Percentiles rank a stretch among this genome's conserved stretches.
These are phyloP conservation scores for Penicillium desertorum DNA, from an alignment of 495 filamentous ascomycete species.

Conservation along the genomic window DNA sequence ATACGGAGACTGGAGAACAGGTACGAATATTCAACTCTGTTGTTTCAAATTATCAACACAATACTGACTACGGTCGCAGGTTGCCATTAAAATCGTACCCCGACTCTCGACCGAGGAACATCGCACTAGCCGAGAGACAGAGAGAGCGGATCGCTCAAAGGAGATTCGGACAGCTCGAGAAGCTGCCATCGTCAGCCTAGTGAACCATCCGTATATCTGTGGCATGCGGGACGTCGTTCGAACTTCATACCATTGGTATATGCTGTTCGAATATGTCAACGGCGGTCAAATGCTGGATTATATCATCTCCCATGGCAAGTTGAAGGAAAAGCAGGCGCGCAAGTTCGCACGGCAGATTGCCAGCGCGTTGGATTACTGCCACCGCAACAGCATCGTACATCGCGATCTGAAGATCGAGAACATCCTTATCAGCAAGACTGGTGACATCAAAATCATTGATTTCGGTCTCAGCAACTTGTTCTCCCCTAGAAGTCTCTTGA, in stretches of 20 bases:
- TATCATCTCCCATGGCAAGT: slow-evolving; percentile 95
- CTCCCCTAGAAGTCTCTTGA: slow-evolving; percentile 79
- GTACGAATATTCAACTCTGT: slow-evolving; percentile 41
- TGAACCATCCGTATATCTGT: slow-evolving; percentile 96
- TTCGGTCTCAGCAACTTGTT: slow-evolving; percentile 98
- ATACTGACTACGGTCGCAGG: slow-evolving; percentile 51
- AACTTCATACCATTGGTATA: slow-evolving; percentile 99
- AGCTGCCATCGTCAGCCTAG: slow-evolving; percentile 92
- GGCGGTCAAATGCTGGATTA: slow-evolving; percentile 99
- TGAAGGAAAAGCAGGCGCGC: slow-evolving; percentile 98
- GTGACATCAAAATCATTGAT: slow-evolving; percentile 99
- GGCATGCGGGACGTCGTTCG: slow-evolving; percentile 93
- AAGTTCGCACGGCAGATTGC: slow-evolving; percentile 98
- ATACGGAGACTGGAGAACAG: slow-evolving; percentile 77
- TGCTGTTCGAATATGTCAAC: slow-evolving; percentile 99
- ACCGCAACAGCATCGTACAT: slow-evolving; percentile 98
- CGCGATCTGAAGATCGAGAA: slow-evolving; percentile 99
- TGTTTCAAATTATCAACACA: background rate
- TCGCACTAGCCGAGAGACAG: slow-evolving; percentile 74
- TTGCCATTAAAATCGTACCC: slow-evolving; percentile 98
- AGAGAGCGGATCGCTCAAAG: slow-evolving; percentile 91
- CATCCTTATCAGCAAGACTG: slow-evolving; percentile 98
- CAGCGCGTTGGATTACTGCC: slow-evolving; percentile 97
- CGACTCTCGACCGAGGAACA: slow-evolving; percentile 82
- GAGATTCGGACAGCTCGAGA: slow-evolving; percentile 95